Evolutionary conservation across 805 yeast genomes (phyloP).

Genomic region (Wickerhamiella cacticola): DNA sequence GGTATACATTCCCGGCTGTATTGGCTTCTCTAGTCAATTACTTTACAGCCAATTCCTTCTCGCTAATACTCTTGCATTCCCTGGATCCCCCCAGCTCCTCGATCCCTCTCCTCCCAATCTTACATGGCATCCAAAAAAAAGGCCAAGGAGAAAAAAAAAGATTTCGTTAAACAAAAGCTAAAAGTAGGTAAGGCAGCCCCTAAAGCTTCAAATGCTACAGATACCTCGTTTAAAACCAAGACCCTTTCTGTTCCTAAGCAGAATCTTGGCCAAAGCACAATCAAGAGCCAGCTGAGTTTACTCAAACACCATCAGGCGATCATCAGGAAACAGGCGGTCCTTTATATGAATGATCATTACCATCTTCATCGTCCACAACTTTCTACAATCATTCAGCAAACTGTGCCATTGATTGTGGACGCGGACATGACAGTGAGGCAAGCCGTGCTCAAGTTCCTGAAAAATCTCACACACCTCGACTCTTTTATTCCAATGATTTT

Average conservation of each 20-base stretch:
- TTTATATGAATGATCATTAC: slow-evolving; percentile 17
- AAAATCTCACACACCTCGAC: slow-evolving; percentile 24
- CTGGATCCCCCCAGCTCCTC: not conserved
- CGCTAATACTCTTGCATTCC: not conserved
- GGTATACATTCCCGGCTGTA: no score
- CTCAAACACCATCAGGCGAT: slow-evolving; percentile 22
- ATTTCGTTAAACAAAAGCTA: slow-evolving; percentile 63
- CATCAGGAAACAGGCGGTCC: slow-evolving; percentile 21
- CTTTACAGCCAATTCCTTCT: not conserved
- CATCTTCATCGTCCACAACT: slow-evolving; percentile 14
- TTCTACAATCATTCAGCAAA: slow-evolving; percentile 33
- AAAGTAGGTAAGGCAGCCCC: slow-evolving; percentile 76
- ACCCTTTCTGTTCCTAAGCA: slow-evolving; percentile 40
- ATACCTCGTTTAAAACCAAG: slow-evolving; percentile 71
- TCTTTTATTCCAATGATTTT: slow-evolving; percentile 33
- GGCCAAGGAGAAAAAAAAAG: slow-evolving; percentile 45
- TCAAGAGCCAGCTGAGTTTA: slow-evolving; percentile 17
- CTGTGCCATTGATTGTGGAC: slow-evolving; percentile 56
- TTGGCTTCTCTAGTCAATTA: no score
- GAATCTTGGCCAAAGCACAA: slow-evolving; percentile 22
- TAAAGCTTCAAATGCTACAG: slow-evolving; percentile 65
- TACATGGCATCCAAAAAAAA: slow-evolving; percentile 7
- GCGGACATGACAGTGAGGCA: slow-evolving; percentile 53
- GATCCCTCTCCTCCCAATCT: not conserved
- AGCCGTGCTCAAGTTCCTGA: slow-evolving; percentile 37